Base-by-base conservation (phyloP, 257 asterid genomes). In the Nicotiana tabacum region DNA sequence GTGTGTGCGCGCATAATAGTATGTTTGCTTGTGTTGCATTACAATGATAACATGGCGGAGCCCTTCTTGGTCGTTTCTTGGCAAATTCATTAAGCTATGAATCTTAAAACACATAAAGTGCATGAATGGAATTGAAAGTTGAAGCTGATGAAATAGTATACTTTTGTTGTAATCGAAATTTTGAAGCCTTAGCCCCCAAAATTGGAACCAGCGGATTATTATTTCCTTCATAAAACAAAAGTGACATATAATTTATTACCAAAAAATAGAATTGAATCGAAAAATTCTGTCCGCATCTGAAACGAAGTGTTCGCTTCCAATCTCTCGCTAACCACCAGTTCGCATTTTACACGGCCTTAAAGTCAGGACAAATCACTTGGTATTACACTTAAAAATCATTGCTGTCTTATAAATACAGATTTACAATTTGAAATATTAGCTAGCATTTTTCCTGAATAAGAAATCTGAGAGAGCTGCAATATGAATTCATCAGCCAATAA, bases 401-500 rank as follows among this genome's bases (percentile, higher is more conserved):
- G 1, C 2, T 6, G 0, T 65, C 9, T 65, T 1, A 72, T 7
- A 72, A 48, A 76, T 51, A 43, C 64, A 51, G 15, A 76, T 76
- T 13, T 27, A 15, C 43, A 27, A 74, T 74, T 74, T 48, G 39
- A 27, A 74, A 74, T 6, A 15, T 5, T 27, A 76, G 15, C 43
- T 48, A 51, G 16, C 7, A 33, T 76, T 76, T 8, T 3, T 76
- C 16, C 37, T 24, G 64, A 76, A 51, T 0, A 76, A 51, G 62
- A 76, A 51, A 27, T 74, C 43, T 48, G 79, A 6, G 4, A 27
- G 39, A 12, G 79, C 80, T 51, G 8, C 27, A 51, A 79, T 21
- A 88, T 90, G 93, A 89, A 68, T 84, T 60, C 87, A 66, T 82
- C 87, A 66, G 58, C 89, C 32, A 81, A 83, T 77, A 77, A 76